Conservation (phyloP, 2,329 filamentous ascomycete species). For the Biscogniauxia mediterranea region DNA sequence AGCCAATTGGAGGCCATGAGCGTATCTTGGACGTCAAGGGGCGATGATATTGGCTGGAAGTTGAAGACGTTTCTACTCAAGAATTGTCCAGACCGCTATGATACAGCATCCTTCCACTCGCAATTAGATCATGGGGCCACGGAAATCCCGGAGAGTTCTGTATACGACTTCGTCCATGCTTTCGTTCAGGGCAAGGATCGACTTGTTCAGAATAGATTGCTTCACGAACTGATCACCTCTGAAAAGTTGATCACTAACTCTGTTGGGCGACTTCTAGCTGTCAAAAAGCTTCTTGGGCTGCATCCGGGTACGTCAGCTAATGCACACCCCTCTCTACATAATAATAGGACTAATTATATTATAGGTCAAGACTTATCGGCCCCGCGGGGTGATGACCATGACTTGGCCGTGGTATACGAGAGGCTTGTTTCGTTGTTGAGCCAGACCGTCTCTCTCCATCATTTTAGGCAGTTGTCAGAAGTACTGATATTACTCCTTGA, state of each 20-base stretch:
- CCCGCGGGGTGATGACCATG: conserved; percentile 15
- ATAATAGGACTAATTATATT: conserved; percentile 14
- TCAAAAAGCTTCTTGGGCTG: conserved; percentile 25
- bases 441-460: conserved; percentile 22
- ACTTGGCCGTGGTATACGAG: conserved; percentile 26
- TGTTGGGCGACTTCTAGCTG: conserved; percentile 24
- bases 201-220: conserved; percentile 17
- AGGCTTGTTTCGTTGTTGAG: conserved; percentile 24
- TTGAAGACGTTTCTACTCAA: conserved; percentile 28
- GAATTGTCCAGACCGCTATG: conserved; percentile 23
- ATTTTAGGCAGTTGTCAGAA: conserved; percentile 29
- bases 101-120: conserved; percentile 14
- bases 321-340: background rate
- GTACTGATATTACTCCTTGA: conserved; percentile 45
- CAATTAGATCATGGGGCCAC: conserved; percentile 21
- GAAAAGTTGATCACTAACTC: conserved; percentile 20
- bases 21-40: conserved; percentile 16
- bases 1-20: conserved; percentile 22
- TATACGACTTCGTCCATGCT: conserved; percentile 28
- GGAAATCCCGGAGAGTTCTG: conserved; percentile 20
- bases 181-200: conserved; percentile 23
- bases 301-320: conserved; percentile 19
- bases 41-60: conserved; percentile 28
- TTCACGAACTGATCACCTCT: conserved; percentile 19
- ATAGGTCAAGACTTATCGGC: conserved; percentile 10